Evolutionary conservation across 2,329 filamentous ascomycete genomes (phyloP), one percentile per base, ranked within the genome.

Genomic region (Pseudogymnoascus sp.): DNA sequence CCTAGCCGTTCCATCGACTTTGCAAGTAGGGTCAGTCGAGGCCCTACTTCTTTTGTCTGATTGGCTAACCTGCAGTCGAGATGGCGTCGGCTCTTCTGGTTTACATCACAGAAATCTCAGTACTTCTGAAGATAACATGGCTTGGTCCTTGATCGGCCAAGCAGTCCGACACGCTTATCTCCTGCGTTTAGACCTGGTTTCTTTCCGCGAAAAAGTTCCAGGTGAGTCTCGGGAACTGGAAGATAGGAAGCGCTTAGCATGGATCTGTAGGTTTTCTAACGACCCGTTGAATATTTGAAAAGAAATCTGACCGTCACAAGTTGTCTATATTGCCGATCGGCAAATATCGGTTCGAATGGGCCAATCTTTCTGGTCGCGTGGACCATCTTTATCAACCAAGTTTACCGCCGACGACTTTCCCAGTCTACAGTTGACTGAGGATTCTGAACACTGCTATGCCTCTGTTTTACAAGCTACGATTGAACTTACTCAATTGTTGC

Each of bases 311-410:
- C 25, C 31, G 13, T 60, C 15, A 60, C 27, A 12, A 67, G 66
- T 63, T 60, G 63, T 66, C 4, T 68, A 64, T 59, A 59, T 68
- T 21, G 61, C 66, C 5, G 67, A 67, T 58, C 59, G 67, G 12
- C 67, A 68, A 51, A 68, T 68, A 33, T 68, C 67, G 13, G 66
- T 68, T n/a, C 66, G 67, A 27, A 61, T 68, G 17, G 67, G 66
- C 3, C 67, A 68, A 61, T 67, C 67, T 29, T 68, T 68, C 60
- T 68, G 67, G 67, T 68, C 65, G 7, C 66, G 67, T 9, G 67
- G 67, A 6, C 67, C 67, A 5, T 66, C 66, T 1, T 62, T 68
- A 3, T 59, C 67, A n/a, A 33, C 59, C 3, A 41, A 42, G 8
- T 66, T 68, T 31, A 67, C 66, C 3, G 66, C 63, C 25, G 39